Base-by-base conservation (phyloP, 1,284 basidiomycete genomes). In the Sporisorium exsertum region DNA sequence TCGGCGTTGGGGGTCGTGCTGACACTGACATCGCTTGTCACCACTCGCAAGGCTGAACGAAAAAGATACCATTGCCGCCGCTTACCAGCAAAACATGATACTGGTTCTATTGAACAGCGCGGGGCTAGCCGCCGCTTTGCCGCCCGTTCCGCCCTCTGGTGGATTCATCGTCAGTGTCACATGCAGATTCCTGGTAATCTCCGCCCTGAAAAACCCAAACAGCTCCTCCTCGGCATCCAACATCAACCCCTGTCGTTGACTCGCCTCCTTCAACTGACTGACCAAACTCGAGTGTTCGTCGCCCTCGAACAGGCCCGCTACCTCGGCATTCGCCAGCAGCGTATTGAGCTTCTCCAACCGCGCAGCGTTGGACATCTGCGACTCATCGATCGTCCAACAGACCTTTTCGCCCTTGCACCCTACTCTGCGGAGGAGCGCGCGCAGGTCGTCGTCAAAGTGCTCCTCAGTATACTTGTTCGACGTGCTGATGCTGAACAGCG, bases 341-440 rank as follows among this genome's bases (percentile, higher is more conserved):
- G 79, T 99, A 86, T 99, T 99, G 94, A 99, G 98, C 35, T 97
- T 91, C 86, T 99, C 97, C 70, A 99, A 88, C 89, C 99, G 98
- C 62, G 97, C 97, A 6, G 97, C 95, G 85, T 99, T 96, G 42
- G 98, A 91, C 29, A 99, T 95, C 82, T 99, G 99, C 1, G 94
- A 97, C 86, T 99, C 97, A 86, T 99, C 97, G 47, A 99, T 98
- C 87, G 99, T 98, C 89, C 99, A 99, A 85, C 95, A 98, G 45
- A 99, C 93, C 87, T 98, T 98, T 87, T 99, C 97, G 78, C 94
- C 95, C 85, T 98, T 98, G 88, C 95, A 97, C 7, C 97, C 97
- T 0, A 96, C 89, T 29, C 97, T 91, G 42, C 95, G 92, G 33
- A 99, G 90, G 2, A 99, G 94, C 0, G 91, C 93, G 32, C 97